Percentiles rank a stretch among this genome's conserved stretches.
phyloP scores from a whole-genome alignment of 441 rosid genomes.

The Kokia cookei region DNA sequence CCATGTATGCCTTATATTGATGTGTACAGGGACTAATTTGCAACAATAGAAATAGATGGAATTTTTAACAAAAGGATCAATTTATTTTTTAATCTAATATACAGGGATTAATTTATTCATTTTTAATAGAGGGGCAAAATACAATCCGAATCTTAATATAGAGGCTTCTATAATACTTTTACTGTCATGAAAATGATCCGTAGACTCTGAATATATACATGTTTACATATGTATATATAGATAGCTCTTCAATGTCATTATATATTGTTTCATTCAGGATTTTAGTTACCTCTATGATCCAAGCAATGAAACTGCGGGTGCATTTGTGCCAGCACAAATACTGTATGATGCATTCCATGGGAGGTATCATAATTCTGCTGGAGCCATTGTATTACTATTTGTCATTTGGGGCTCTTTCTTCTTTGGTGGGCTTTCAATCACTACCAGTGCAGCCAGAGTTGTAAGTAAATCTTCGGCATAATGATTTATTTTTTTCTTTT shows the following conservation, averaged over 20 bases:
- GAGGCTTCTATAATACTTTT: too few relatives aligned
- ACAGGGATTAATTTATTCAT: too few relatives aligned
- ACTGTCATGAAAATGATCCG: not conserved
- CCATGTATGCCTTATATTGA: too few relatives aligned
- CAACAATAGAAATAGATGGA: too few relatives aligned
- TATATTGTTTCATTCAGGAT: constrained; percentile 25
- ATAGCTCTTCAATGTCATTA: not conserved
- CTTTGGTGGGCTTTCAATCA: constrained; percentile 58
- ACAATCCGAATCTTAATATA: too few relatives aligned
- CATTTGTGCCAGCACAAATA: constrained; percentile 57
- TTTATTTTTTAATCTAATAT: too few relatives aligned
- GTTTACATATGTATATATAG: not conserved
- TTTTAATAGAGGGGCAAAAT: too few relatives aligned
- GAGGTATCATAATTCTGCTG: constrained; percentile 46
- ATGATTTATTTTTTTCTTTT: too few relatives aligned
- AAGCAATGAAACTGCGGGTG: constrained; percentile 57
- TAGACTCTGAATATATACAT: not conserved
- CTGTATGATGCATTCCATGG: constrained; percentile 55
- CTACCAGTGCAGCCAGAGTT: constrained; percentile 65
- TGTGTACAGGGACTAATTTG: too few relatives aligned
- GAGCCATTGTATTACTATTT: constrained; percentile 47
- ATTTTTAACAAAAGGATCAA: too few relatives aligned
- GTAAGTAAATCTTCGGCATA: constrained; percentile 11
- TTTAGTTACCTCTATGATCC: constrained; percentile 34
- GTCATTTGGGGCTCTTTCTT: constrained; percentile 67